These are phyloP conservation scores for Zygosaccharomyces pseudobailii DNA, from an alignment of 1,139 yeast species.

Conservation along the genomic window DNA sequence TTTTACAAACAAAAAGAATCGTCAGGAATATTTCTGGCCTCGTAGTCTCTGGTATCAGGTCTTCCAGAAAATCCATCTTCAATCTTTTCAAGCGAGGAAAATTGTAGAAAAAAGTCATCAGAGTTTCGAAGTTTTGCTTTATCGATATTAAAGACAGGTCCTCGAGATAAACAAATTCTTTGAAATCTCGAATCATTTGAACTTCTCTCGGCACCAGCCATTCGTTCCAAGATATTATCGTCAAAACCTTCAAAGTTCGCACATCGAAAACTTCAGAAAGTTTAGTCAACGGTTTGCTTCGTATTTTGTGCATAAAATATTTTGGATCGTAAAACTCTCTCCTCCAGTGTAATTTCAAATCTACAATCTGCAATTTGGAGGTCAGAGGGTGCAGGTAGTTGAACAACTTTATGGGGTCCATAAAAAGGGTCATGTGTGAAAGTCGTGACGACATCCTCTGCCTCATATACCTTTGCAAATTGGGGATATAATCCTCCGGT, in stretches of 20 bases:
- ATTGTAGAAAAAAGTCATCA: slow-evolving; percentile 32
- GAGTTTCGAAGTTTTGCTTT: slow-evolving; percentile 30
- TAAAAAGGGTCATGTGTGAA: slow-evolving; percentile 36
- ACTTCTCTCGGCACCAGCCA: slow-evolving; percentile 29
- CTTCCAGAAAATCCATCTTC: slow-evolving; percentile 39
- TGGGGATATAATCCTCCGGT: slow-evolving; percentile 31
- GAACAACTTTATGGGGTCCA: slow-evolving; percentile 37
- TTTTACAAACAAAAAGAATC: slow-evolving; percentile 33
- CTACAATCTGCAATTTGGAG: slow-evolving; percentile 34
- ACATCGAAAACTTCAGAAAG: slow-evolving; percentile 37
- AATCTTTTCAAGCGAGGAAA: slow-evolving; percentile 35
- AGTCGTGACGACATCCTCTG: slow-evolving; percentile 29
- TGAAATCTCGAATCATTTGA: slow-evolving; percentile 36
- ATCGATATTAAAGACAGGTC: slow-evolving; percentile 41
- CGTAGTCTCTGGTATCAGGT: slow-evolving; percentile 33
- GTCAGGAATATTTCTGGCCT: slow-evolving; percentile 34
- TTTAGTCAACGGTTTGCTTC: slow-evolving; percentile 19
- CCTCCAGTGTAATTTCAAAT: slow-evolving; percentile 39
- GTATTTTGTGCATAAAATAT: slow-evolving; percentile 21
- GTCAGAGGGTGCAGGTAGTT: slow-evolving; percentile 32
- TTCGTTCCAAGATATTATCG: slow-evolving; percentile 42
- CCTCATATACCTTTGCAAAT: slow-evolving; percentile 25
- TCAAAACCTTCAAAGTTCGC: slow-evolving; percentile 34
- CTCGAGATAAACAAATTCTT: slow-evolving; percentile 34
- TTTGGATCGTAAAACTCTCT: slow-evolving; percentile 35